phyloP scores from a whole-genome alignment of 768 basidiomycete species.

The Mycena albidolilacea region DNA sequence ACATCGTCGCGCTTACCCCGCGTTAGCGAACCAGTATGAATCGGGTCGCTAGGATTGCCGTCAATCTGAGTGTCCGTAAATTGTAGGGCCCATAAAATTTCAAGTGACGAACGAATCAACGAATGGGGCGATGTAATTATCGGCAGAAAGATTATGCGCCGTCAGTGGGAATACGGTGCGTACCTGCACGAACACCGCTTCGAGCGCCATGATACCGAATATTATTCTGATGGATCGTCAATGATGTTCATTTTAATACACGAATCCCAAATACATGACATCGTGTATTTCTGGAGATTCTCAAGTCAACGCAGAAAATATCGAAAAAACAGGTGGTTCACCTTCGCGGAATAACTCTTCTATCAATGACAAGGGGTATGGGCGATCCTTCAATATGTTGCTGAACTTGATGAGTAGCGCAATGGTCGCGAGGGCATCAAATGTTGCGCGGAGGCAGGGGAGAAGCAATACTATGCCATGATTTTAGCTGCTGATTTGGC shows the following conservation, averaged over 20 bases:
- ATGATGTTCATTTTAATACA: neutral
- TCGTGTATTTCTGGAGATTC: constrained; percentile 2
- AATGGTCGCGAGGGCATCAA: constrained; percentile 7
- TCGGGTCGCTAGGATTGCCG: neutral
- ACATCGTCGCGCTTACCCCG: neutral
- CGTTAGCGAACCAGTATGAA: constrained; percentile 5
- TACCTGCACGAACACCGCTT: constrained; percentile 20
- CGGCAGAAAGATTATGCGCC: neutral
- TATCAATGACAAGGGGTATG: neutral
- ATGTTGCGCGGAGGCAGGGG: constrained; percentile 9
- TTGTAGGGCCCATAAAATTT: neutral
- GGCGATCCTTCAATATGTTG: neutral
- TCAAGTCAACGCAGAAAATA: neutral
- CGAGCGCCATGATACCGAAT: constrained; percentile 9
- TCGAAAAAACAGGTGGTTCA: neutral
- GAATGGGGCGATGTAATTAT: constrained; percentile 21
- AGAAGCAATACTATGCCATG: constrained; percentile 5
- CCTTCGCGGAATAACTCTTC: constrained; percentile 7
- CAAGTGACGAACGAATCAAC: constrained; percentile 10
- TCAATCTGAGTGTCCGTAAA: neutral
- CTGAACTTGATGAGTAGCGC: neutral
- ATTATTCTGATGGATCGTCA: constrained; percentile 4
- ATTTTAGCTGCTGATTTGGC: neutral
- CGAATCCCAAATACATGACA: neutral
- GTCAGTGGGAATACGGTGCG: constrained; percentile 1